Conservation (phyloP, 331 rosid species). For the Telfairia occidentalis region DNA sequence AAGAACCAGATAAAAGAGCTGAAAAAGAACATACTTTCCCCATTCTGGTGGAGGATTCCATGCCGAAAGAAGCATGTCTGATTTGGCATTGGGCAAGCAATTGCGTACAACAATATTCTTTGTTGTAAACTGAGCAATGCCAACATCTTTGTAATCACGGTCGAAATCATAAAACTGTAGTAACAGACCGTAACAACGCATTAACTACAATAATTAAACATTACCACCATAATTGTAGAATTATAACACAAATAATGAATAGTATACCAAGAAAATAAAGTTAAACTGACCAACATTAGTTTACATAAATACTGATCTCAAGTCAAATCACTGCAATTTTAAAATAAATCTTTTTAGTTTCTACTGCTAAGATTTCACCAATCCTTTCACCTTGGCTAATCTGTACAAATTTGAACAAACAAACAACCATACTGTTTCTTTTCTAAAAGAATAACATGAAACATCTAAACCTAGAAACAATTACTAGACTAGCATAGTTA, state of each 20-base stretch:
- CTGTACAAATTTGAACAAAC: neutral
- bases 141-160: slow-evolving; percentile 97
- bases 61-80: slow-evolving; percentile 94
- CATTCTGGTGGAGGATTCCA: slow-evolving; percentile 93
- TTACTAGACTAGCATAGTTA: neutral
- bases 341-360: neutral
- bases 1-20: slow-evolving; percentile 1
- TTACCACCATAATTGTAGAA: neutral
- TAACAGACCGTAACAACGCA: neutral
- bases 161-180: slow-evolving; percentile 80
- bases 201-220: neutral
- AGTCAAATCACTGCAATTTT: neutral
- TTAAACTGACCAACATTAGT: neutral
- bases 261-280: neutral
- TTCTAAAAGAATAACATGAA: neutral
- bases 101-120: slow-evolving; percentile 86
- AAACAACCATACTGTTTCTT: neutral
- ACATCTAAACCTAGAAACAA: neutral
- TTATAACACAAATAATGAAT: neutral
- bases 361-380: neutral
- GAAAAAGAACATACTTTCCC: slow-evolving; percentile 68
- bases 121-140: slow-evolving; percentile 86
- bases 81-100: slow-evolving; percentile 77
- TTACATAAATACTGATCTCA: neutral
- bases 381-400: neutral